Evolutionary conservation across 768 basidiomycete genomes (phyloP).

Genomic region (Naganishia friedmannii): DNA sequence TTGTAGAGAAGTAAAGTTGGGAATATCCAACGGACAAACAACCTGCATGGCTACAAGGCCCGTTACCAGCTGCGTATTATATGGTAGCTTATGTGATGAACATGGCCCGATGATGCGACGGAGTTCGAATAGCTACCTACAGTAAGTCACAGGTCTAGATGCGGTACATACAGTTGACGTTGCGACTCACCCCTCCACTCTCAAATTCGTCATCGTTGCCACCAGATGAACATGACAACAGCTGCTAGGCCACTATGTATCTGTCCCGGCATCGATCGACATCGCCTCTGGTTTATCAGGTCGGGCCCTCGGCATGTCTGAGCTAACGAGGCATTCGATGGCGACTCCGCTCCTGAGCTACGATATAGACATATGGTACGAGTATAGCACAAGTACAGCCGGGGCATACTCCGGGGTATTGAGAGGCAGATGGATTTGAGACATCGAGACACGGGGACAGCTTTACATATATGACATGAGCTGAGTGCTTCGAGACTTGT

Average conservation of each 20-base stretch:
- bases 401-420: background rate
- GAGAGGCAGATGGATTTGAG: background rate
- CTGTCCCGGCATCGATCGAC: background rate
- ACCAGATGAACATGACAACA: background rate
- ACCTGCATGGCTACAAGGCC: too few species aligned
- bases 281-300: background rate
- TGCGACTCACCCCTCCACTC: too few species aligned
- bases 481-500: background rate
- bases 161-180: too few species aligned
- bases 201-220: background rate
- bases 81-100: too few species aligned
- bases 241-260: background rate
- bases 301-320: too few species aligned
- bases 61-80: too few species aligned
- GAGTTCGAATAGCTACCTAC: too few species aligned
- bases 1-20: background rate
- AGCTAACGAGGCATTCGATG: too few species aligned
- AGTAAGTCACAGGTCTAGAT: too few species aligned
- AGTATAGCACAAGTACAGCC: background rate
- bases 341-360: too few species aligned
- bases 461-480: background rate
- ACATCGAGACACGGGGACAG: constrained; percentile 2
- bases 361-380: background rate
- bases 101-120: too few species aligned
- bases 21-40: too few species aligned